A percentile compares a stretch with the other conserved stretches of the same genome.
phyloP scores from a whole-genome alignment of 2,329 filamentous ascomycete species.

The Chrysoporthe deuterocubensis region DNA sequence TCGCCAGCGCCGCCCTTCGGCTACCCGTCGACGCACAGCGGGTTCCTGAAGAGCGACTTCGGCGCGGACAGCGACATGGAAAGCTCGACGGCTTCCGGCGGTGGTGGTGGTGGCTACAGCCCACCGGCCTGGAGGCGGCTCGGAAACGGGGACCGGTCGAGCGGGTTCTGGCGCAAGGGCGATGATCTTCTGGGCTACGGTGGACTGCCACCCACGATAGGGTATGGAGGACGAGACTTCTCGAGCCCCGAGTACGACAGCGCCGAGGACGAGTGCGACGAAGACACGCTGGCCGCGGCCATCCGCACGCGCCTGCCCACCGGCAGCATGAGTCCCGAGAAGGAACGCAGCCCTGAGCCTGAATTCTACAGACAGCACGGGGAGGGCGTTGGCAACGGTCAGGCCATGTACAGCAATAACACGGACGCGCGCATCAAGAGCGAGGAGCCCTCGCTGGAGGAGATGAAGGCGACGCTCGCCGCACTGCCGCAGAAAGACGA shows the following conservation, averaged over 20 bases:
- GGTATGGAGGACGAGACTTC: slow-evolving; percentile 30
- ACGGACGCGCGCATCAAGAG: slow-evolving; percentile 24
- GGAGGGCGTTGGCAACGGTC: slow-evolving; percentile 6
- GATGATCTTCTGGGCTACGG: slow-evolving; percentile 32
- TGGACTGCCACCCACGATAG: slow-evolving; percentile 28
- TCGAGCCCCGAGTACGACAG: slow-evolving; percentile 43
- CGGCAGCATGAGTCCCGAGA: slow-evolving; percentile 61
- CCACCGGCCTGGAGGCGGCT: slow-evolving; percentile 65
- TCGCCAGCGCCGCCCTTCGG: slow-evolving; percentile 42
- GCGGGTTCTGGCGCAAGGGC: slow-evolving; percentile 63
- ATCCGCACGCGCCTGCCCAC: slow-evolving; percentile 59
- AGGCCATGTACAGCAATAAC: slow-evolving; percentile 13
- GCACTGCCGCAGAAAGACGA: slow-evolving; percentile 37
- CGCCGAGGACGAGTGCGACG: slow-evolving; percentile 36
- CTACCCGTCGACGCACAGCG: slow-evolving; percentile 48
- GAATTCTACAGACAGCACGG: slow-evolving; percentile 32
- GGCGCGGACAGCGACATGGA: slow-evolving; percentile 44
- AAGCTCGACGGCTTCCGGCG: slow-evolving; percentile 45
- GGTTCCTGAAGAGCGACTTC: slow-evolving; percentile 46
- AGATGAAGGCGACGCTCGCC: slow-evolving; percentile 36
- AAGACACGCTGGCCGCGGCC: slow-evolving; percentile 54
- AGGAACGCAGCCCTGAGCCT: slow-evolving; percentile 54
- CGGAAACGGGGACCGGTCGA: slow-evolving; percentile 61
- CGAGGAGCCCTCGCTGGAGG: slow-evolving; percentile 30
- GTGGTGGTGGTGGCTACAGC: slow-evolving; percentile 55